Conservation (phyloP, 1,284 basidiomycete genomes). For the Ceratobasidium sp. region DNA sequence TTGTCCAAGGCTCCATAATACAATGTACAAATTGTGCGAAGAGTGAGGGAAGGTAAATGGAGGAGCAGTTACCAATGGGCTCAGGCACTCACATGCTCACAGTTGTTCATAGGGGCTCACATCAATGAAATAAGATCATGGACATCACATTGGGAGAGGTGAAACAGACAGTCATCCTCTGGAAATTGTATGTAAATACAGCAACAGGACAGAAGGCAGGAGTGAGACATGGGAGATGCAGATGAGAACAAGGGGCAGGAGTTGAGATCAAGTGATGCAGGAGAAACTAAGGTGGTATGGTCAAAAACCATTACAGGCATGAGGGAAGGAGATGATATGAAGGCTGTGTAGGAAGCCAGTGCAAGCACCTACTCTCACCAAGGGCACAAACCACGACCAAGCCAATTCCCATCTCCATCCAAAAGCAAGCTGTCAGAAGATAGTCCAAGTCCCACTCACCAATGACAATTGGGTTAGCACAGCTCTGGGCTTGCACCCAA, state of each 20-base stretch:
- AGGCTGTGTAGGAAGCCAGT: slow-evolving; percentile 1
- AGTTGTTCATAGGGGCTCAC: background rate
- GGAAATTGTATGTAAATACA: slow-evolving; percentile 35
- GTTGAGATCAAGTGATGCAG: slow-evolving; percentile 37
- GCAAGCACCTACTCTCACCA: slow-evolving; percentile 39
- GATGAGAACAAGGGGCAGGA: slow-evolving; percentile 1
- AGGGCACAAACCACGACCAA: slow-evolving; percentile 8
- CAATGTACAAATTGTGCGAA: too few relatives aligned
- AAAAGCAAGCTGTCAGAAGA: slow-evolving; percentile 7
- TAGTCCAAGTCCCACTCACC: background rate
- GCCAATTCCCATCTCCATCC: slow-evolving; percentile 30
- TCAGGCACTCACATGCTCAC: background rate
- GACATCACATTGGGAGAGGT: slow-evolving; percentile 40
- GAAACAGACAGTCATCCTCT: slow-evolving; percentile 32
- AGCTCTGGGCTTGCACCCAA: slow-evolving; percentile 6
- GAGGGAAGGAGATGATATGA: background rate
- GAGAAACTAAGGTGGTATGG: slow-evolving; percentile 12
- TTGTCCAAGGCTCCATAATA: too few relatives aligned
- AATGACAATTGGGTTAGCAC: slow-evolving; percentile 4
- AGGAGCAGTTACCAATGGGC: too few relatives aligned
- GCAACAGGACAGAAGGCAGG: background rate
- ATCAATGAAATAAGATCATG: background rate
- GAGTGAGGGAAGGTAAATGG: too few relatives aligned
- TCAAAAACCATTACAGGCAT: background rate
- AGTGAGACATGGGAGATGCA: slow-evolving; percentile 1